These are phyloP conservation scores for Nicotiana sylvestris DNA, from an alignment of 257 asterid genomes.

Conservation along the genomic window DNA sequence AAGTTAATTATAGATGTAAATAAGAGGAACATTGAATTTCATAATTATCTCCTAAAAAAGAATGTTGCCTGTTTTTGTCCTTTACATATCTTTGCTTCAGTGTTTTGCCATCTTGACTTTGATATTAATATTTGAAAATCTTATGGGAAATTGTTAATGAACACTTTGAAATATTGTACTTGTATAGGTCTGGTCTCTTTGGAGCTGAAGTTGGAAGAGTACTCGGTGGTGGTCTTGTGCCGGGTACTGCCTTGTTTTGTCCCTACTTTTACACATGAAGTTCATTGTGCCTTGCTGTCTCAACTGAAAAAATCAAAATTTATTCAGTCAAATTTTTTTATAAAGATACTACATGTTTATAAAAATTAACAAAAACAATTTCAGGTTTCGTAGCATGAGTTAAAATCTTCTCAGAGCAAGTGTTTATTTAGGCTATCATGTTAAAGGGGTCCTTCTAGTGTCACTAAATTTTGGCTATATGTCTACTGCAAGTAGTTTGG, in stretches of 20 bases:
- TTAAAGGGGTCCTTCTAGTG: background rate
- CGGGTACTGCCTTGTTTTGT: constrained; percentile 44
- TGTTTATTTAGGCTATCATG: background rate
- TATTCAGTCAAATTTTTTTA: background rate
- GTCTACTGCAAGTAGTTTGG: background rate
- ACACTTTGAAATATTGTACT: background rate
- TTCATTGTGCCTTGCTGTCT: background rate
- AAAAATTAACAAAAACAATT: too few species aligned
- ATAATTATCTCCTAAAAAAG: background rate
- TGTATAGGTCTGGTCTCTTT: constrained; percentile 66
- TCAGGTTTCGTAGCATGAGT: background rate
- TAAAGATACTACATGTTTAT: background rate
- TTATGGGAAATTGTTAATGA: background rate
- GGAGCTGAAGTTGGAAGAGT: constrained; percentile 97
- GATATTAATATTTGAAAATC: background rate
- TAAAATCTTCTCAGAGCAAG: background rate
- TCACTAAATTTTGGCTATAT: background rate
- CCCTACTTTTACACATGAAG: background rate
- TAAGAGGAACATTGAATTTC: background rate
- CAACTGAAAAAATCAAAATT: background rate
- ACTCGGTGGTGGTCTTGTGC: constrained; percentile 97
- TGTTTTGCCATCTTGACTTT: background rate
- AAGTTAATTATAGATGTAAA: constrained; percentile 20
- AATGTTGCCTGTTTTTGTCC: background rate
- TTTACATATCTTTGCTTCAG: background rate